Conservation (phyloP, 352 stramenopile genomes). For the Pythium phragmiticola region DNA sequence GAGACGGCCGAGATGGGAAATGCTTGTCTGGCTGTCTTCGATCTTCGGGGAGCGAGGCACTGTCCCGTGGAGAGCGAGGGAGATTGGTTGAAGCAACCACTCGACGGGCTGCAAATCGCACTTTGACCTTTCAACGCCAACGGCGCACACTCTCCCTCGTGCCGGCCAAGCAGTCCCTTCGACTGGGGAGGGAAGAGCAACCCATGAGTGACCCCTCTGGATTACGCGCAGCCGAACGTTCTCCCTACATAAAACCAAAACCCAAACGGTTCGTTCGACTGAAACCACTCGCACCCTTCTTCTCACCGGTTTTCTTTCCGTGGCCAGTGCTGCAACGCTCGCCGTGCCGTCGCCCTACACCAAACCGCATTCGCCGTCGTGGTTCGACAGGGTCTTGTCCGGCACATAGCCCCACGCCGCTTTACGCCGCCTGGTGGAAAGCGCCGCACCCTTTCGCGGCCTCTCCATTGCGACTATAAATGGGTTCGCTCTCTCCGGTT, state of each 20-base stretch:
- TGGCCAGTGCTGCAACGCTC: slow-evolving; percentile 21
- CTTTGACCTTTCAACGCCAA: slow-evolving; percentile 23
- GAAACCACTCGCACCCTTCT: slow-evolving; percentile 25
- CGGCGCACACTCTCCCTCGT: slow-evolving; percentile 12
- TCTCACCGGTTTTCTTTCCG: slow-evolving; percentile 27
- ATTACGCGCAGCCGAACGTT: slow-evolving; percentile 15
- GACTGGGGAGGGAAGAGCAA: too few relatives aligned
- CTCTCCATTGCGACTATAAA: slow-evolving; percentile 4
- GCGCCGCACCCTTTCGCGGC: slow-evolving; percentile 21
- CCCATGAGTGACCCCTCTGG: slow-evolving; percentile 14
- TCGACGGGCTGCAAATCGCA: slow-evolving; percentile 25
- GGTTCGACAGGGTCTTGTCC: slow-evolving; percentile 1
- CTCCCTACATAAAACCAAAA: slow-evolving; percentile 15
- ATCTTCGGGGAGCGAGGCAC: not conserved
- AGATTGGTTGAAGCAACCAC: slow-evolving; percentile 1
- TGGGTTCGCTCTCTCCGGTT: slow-evolving; percentile 21
- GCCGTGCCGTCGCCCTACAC: not conserved
- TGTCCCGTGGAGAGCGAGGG: slow-evolving; percentile 3
- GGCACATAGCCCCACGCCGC: not conserved
- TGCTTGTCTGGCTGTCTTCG: slow-evolving; percentile 4
- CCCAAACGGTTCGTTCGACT: slow-evolving; percentile 18
- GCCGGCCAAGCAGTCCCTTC: too few relatives aligned
- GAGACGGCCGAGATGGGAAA: slow-evolving; percentile 10
- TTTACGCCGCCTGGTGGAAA: slow-evolving; percentile 8
- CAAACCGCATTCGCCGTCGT: not conserved